Base-by-base conservation (phyloP, 257 asterid genomes). In the Agastache rugosa region DNA sequence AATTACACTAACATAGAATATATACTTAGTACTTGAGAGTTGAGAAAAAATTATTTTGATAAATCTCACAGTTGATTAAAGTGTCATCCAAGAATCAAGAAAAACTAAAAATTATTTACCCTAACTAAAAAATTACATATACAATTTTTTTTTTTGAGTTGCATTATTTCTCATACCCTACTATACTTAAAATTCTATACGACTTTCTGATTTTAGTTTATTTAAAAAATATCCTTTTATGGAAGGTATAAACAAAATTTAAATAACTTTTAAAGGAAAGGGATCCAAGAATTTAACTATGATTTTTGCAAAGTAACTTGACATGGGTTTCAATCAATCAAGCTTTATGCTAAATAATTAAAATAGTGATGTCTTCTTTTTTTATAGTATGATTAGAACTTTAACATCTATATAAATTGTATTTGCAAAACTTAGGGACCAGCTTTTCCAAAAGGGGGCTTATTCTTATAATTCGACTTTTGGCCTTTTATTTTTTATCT, bases 311-410 rank as follows among this genome's bases (percentile, higher is more conserved):
- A 58, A 77, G 83, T 78, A 76, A 35, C 79, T 48, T 23, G 70
- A 23, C 29, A 71, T 42, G 67, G 16, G 75, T 50, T 27, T 16
- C 64, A 66, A 71, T 63, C 45, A 58, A 23, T 45, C 22, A 72
- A 69, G 78, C 81, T 83, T 72, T 80, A 74, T 83, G 75, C 73
- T 35, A 48, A 53, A 12, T 55, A 64, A 53, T 37, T 53, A 79
- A 63, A 76, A 50, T 78, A 71, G 55, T 80, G 79, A 78, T 81
- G 82, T 78, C 78, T 75, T 75, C 80, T 75, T 83, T 84, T 37
- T 19, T n/a, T n/a, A 77, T 47, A 74, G 64, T 77, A 63, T 71
- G 69, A 69, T 61, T 23, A 51, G 53, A 66, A 83, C 75, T 87
- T 84, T 80, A 82, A 64, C 77, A 70, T 71, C 5, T 72, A 54